Evolutionary conservation across 2,329 filamentous ascomycete genomes (phyloP), one percentile per base, ranked within the genome.

Genomic region (Pseudomassariella vexata): DNA sequence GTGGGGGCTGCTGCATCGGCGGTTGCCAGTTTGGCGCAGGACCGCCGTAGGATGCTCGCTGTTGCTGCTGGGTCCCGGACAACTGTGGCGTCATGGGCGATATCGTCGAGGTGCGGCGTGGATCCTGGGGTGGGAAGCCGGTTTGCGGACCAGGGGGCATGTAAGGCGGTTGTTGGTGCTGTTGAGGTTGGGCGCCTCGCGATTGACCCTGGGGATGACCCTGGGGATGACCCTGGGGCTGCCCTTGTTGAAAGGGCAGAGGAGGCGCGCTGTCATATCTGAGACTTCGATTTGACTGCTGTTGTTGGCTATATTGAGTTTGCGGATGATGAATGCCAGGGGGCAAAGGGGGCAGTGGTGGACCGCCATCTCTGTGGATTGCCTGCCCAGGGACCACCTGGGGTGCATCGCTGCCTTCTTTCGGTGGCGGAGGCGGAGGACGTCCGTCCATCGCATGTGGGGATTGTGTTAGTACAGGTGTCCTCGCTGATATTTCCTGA

Each of bases 401-500:
- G 32, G 51, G 44, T 17, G 41, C 33, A 40, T 53, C 39, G 35
- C 46, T 39, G 39, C 63, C 48, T 57, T 80, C 79, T 1, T 76
- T 77, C 0, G 79, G 72, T 1, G 70, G 70, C 5, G 66, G 66
- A 0, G 69, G 70, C 4, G 66, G 63, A n/a, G n/a, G n/a, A 8
- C 57, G 57, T 6, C 50, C 43, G 26, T 57, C 54, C 28, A 42
- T 48, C 6, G 44, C 43, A 28, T 45, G 47, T 9, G 44, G 61
- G 41, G 47, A 62, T 25, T 49, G 64, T 33, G 39, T 36, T 17
- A 51, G 57, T 19, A 47, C 53, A 4, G 51, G 43, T n/a, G 63
- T 58, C 18, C 57, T 59, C 33, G 65, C 57, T 27, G 66, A 61
- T 37, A 82, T 63, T 47, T 82, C 79, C 17, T 77, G 76, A 7